Base-by-base conservation (phyloP, 1,284 basidiomycete genomes). In the Fistulinella cinereoalba region DNA sequence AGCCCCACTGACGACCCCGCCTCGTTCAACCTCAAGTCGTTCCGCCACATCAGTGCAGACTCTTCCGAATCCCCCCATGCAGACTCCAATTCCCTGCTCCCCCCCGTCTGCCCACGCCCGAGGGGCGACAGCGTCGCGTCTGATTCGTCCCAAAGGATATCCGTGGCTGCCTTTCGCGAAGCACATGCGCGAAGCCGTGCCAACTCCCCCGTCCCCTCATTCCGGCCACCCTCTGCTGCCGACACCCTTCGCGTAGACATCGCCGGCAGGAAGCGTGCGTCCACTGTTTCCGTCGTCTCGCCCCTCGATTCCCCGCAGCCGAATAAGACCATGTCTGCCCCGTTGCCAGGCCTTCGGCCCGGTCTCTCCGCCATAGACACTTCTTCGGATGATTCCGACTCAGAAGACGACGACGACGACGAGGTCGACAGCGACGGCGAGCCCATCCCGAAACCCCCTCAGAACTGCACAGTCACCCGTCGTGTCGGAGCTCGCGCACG, bases 161-260 rank as follows among this genome's bases (percentile, higher is more conserved):
- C 83, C 9, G 81, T 88, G 22, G 85, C 85, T 4, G 86, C 85
- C 3, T 88, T 88, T 61, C 76, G 83, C 42, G 86, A 88, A 70
- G 83, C 79, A 29, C 84, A 87, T 46, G 82, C 84, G 10, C 71
- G 84, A 37, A 72, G 80, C 54, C 65, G 72, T 27, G 73, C 82
- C 11, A 79, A 75, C 47, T 83, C 81, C 0, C 83, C 83, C n/a
- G 73, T 68, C 0, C 76, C 79, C 25, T 77, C 79, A 1, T 70
- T 72, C 37, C 67, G 76, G 34, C 64, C 51, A 31, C 62, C 55
- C 37, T 68, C 66, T 2, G 41, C 64, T 16, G 48, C 55, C 24
- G 64, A 67, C 29, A 67, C 64, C 3, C 56, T 67, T 33, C 64
- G 64, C 38, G 49, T 64, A 50, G 58, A 62, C 43, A 49, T 28